These are phyloP conservation scores for Termitomyces sp. DNA, from an alignment of 768 basidiomycete species.

Conservation along the genomic window DNA sequence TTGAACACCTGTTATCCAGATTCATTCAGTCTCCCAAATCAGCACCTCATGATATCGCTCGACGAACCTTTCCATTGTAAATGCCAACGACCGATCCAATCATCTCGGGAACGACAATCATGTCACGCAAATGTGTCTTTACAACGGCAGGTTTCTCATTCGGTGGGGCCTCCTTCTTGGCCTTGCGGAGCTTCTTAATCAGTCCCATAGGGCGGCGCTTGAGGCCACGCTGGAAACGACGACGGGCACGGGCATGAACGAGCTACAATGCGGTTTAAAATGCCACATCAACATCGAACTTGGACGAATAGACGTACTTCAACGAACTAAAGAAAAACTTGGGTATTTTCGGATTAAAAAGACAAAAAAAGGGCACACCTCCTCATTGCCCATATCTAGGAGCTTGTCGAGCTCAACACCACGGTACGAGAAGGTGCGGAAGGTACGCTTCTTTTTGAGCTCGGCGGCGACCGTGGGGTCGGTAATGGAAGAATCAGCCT, in stretches of 20 bases:
- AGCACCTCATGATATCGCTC: background rate
- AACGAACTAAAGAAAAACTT: slow-evolving; percentile 49
- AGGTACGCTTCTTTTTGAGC: slow-evolving; percentile 97
- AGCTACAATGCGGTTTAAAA: slow-evolving; percentile 43
- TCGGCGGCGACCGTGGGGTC: slow-evolving; percentile 93
- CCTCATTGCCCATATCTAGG: slow-evolving; percentile 92
- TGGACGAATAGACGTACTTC: slow-evolving; percentile 47
- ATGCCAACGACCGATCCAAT: slow-evolving; percentile 97
- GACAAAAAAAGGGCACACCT: slow-evolving; percentile 48
- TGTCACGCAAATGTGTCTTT: slow-evolving; percentile 98
- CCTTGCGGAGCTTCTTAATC: slow-evolving; percentile 99
- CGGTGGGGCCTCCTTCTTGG: slow-evolving; percentile 98
- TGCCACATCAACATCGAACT: background rate
- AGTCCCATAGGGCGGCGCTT: slow-evolving; percentile 98
- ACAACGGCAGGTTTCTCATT: slow-evolving; percentile 99
- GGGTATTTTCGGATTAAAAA: background rate
- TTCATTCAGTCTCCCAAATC: background rate
- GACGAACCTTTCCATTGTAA: slow-evolving; percentile 90
- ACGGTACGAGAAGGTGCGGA: slow-evolving; percentile 98
- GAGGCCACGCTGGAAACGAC: slow-evolving; percentile 98
- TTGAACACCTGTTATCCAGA: slow-evolving; percentile 65
- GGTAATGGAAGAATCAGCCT: slow-evolving; percentile 83
- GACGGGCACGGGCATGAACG: slow-evolving; percentile 96
- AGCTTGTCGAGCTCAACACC: slow-evolving; percentile 98
- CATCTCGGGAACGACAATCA: slow-evolving; percentile 99